These are phyloP conservation scores for Zygosaccharomyces gambellarensis DNA, from an alignment of 805 yeast species.

Conservation along the genomic window DNA sequence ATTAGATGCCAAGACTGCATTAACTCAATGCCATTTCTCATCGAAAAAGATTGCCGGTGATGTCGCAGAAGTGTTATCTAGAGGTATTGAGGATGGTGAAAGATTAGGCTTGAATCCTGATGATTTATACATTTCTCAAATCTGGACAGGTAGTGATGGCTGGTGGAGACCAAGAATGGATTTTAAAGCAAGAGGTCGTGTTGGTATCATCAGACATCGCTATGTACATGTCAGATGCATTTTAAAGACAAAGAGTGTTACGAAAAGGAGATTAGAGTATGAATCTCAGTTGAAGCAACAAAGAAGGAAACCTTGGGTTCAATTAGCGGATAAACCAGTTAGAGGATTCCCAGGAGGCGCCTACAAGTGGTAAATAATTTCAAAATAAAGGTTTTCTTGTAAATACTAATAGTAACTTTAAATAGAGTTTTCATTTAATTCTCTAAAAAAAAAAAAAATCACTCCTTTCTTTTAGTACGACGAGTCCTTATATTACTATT, in stretches of 20 bases:
- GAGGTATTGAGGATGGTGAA: constrained; percentile 67
- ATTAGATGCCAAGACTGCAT: constrained; percentile 68
- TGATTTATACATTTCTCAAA: constrained; percentile 64
- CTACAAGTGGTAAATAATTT: constrained; percentile 48
- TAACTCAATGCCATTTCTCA: constrained; percentile 87
- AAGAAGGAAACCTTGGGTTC: constrained; percentile 50
- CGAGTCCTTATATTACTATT: neutral
- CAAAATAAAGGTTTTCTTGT: constrained; percentile 9
- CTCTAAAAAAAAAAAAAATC: neutral
- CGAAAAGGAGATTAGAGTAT: constrained; percentile 54
- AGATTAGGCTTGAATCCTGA: constrained; percentile 54
- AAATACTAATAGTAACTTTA: constrained; percentile 8
- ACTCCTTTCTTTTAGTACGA: constrained; percentile 4
- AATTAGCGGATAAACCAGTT: constrained; percentile 41
- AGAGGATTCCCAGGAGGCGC: constrained; percentile 48
- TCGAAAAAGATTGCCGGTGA: constrained; percentile 75
- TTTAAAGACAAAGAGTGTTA: constrained; percentile 56
- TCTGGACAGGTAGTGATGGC: constrained; percentile 94
- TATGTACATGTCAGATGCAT: constrained; percentile 78
- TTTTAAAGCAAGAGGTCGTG: constrained; percentile 84
- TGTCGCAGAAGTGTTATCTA: constrained; percentile 65
- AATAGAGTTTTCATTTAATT: neutral
- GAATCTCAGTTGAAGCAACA: constrained; percentile 49
- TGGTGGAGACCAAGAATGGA: constrained; percentile 65
- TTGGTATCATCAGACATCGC: constrained; percentile 71